Conservation (phyloP, 169 alveolate species). For the Plasmodium chabaudi region DNA sequence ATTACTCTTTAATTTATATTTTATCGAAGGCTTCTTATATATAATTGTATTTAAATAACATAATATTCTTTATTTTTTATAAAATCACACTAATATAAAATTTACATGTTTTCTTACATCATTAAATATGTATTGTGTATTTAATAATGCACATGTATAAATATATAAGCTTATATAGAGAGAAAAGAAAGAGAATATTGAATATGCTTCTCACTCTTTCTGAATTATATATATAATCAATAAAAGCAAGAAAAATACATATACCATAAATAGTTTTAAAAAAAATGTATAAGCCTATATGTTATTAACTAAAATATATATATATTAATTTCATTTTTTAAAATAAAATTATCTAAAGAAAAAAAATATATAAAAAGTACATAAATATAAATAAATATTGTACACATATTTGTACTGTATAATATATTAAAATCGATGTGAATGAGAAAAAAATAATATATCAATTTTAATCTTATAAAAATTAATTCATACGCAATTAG, state of each 20-base stretch:
- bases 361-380: constrained; percentile 9
- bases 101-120: constrained; percentile 21
- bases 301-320: constrained; percentile 4
- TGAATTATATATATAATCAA: constrained; percentile 8
- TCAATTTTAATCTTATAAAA: constrained; percentile 14
- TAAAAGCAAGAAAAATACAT: constrained; percentile 12
- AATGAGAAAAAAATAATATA: not conserved
- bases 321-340: constrained; percentile 65
- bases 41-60: constrained; percentile 3
- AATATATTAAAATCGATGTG: constrained; percentile 10
- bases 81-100: constrained; percentile 13
- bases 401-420: not conserved
- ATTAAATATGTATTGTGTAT: not conserved
- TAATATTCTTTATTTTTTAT: constrained; percentile 3
- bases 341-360: constrained; percentile 32
- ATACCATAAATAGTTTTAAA: constrained; percentile 13
- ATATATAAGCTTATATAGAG: constrained; percentile 14
- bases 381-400: constrained; percentile 12
- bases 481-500: constrained; percentile 27
- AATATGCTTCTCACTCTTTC: constrained; percentile 24
- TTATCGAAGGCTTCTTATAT: not conserved
- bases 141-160: constrained; percentile 6
- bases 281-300: constrained; percentile 8
- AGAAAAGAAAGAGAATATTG: constrained; percentile 9
- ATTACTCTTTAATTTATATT: constrained; percentile 15